Conservation (phyloP, 164 flowering plant genomes). For the Euptelea pleiosperma region DNA sequence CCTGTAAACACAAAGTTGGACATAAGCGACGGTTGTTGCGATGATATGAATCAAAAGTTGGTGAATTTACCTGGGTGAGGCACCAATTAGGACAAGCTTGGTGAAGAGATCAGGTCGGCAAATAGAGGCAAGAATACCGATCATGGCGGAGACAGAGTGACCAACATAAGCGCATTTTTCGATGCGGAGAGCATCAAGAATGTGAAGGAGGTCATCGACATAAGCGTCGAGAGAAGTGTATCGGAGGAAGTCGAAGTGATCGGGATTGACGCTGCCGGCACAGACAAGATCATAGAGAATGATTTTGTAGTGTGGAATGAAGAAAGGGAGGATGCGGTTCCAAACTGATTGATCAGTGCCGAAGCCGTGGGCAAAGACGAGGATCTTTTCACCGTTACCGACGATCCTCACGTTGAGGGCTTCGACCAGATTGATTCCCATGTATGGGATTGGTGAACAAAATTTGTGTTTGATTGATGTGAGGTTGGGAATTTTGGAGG, state of each 20-base stretch:
- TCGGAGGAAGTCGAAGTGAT: constrained; percentile 67
- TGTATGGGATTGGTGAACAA: constrained; percentile 9
- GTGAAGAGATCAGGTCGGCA: constrained; percentile 81
- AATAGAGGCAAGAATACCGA: constrained; percentile 81
- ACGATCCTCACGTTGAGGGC: constrained; percentile 76
- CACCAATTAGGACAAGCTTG: constrained; percentile 86
- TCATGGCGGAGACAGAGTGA: constrained; percentile 96
- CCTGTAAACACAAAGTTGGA: no score
- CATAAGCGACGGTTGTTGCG: no score
- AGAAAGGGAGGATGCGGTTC: constrained; percentile 74
- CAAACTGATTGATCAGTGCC: constrained; percentile 98
- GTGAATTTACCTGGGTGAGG: constrained; percentile 71
- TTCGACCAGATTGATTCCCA: constrained; percentile 50
- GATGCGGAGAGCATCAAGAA: constrained; percentile 65
- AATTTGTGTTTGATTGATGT: neutral
- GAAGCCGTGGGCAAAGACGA: constrained; percentile 85
- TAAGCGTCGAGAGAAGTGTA: constrained; percentile 79
- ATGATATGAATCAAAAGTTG: neutral
- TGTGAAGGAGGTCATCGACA: constrained; percentile 78
- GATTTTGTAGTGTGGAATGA: constrained; percentile 48
- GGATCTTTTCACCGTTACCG: constrained; percentile 52
- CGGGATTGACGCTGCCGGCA: constrained; percentile 95
- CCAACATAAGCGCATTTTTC: constrained; percentile 71
- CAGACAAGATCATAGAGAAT: constrained; percentile 86
- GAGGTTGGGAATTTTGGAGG: neutral